These are phyloP conservation scores for Gonapodya prolifera DNA, from an alignment of 192 early-diverging fungal species.

Conservation along the genomic window DNA sequence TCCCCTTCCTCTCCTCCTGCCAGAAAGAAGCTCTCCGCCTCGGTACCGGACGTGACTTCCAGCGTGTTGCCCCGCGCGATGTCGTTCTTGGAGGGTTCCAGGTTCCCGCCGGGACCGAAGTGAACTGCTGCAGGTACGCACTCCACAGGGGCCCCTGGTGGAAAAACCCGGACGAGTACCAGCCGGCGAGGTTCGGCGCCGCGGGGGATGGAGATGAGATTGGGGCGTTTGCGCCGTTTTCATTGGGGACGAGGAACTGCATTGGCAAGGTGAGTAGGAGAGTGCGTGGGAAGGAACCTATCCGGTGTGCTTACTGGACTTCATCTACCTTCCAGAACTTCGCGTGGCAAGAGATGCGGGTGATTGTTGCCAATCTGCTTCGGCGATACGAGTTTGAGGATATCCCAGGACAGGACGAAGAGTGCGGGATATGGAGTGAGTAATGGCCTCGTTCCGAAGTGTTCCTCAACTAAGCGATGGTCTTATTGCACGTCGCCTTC, in stretches of 20 bases:
- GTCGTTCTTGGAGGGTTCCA: background rate
- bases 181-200: background rate
- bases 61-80: background rate
- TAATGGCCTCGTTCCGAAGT: background rate
- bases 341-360: constrained; percentile 6
- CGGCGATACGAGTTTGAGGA: constrained; percentile 3
- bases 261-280: background rate
- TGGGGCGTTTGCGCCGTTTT: background rate
- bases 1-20: background rate
- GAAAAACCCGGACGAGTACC: background rate
- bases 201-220: background rate
- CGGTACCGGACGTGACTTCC: background rate
- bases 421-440: background rate
- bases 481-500: background rate
- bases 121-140: background rate
- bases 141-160: background rate
- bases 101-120: background rate
- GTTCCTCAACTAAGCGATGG: background rate
- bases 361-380: background rate
- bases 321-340: background rate
- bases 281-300: background rate
- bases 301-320: background rate
- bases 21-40: background rate
- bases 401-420: background rate
- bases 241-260: constrained; percentile 3